Conservation (phyloP, 2,329 filamentous ascomycete genomes). For the Purpureocillium lavendulum region DNA sequence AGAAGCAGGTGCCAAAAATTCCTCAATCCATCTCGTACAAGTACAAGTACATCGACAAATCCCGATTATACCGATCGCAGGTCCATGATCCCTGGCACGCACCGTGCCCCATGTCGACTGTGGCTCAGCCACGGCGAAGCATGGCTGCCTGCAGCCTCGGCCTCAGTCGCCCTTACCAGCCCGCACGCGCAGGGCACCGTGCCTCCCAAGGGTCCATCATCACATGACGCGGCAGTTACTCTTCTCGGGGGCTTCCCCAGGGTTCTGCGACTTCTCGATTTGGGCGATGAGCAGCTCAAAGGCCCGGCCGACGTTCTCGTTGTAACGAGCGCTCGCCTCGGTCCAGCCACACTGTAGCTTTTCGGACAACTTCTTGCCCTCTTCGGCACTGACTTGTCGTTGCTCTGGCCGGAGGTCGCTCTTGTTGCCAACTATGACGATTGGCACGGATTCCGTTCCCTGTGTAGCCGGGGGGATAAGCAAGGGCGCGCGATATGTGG, state of each 20-base stretch:
- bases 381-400: slow-evolving; percentile 78
- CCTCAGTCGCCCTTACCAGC: not conserved
- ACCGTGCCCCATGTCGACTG: too few species aligned
- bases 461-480: slow-evolving; percentile 23
- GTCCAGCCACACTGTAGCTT: slow-evolving; percentile 91
- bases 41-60: too few species aligned
- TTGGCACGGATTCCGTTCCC: slow-evolving; percentile 87
- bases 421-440: slow-evolving; percentile 96
- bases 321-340: slow-evolving; percentile 87
- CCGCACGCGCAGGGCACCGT: too few species aligned
- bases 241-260: slow-evolving; percentile 70
- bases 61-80: too few species aligned
- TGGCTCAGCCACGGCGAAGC: too few species aligned
- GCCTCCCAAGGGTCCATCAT: too few species aligned
- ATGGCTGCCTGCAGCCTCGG: slow-evolving; percentile 4
- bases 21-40: too few species aligned
- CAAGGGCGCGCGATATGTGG: too few species aligned
- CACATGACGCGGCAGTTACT: slow-evolving; percentile 86
- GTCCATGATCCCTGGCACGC: too few species aligned
- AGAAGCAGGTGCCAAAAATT: too few species aligned
- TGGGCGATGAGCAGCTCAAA: slow-evolving; percentile 93
- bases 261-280: slow-evolving; percentile 91
- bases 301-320: slow-evolving; percentile 85
- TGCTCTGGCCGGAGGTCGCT: slow-evolving; percentile 88
- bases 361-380: slow-evolving; percentile 76